These are phyloP conservation scores for Pythium vanterpoolii DNA, from an alignment of 352 stramenopile genomes.

Conservation along the genomic window DNA sequence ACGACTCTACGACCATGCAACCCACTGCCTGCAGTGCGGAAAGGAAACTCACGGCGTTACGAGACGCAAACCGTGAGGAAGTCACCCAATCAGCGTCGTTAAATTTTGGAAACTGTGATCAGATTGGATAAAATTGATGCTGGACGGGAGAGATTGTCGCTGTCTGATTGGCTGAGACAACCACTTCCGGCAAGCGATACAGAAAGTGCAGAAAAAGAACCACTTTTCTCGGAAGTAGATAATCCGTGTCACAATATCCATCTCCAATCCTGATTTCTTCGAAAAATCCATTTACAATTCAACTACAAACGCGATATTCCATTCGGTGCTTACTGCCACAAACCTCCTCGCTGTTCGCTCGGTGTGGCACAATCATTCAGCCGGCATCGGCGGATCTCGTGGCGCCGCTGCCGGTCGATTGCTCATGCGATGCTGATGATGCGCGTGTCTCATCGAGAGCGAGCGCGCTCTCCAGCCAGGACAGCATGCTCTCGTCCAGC, in stretches of 20 bases:
- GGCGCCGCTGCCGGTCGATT: neutral
- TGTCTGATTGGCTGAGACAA: constrained; percentile 19
- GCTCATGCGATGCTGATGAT: neutral
- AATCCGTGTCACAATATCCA: neutral
- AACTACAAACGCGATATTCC: neutral
- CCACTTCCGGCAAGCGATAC: neutral
- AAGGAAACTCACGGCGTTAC: constrained; percentile 22
- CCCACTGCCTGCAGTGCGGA: constrained; percentile 4
- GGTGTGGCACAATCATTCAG: neutral
- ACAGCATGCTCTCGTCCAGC: constrained; percentile 21
- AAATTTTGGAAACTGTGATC: neutral
- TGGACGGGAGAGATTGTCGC: neutral
- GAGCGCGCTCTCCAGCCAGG: constrained; percentile 22
- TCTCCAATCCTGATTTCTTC: neutral
- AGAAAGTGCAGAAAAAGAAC: constrained; percentile 10
- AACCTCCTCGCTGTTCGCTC: neutral
- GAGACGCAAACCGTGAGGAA: neutral
- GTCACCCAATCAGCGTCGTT: constrained; percentile 9
- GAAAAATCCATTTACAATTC: neutral
- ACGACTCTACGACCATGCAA: constrained; percentile 12
- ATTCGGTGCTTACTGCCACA: neutral
- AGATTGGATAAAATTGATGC: constrained; percentile 13
- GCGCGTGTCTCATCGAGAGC: constrained; percentile 18
- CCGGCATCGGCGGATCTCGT: neutral
- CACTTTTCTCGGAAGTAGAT: neutral